These are phyloP conservation scores for Metarhizium brunneum DNA, from an alignment of 2,329 filamentous ascomycete species.

Conservation along the genomic window DNA sequence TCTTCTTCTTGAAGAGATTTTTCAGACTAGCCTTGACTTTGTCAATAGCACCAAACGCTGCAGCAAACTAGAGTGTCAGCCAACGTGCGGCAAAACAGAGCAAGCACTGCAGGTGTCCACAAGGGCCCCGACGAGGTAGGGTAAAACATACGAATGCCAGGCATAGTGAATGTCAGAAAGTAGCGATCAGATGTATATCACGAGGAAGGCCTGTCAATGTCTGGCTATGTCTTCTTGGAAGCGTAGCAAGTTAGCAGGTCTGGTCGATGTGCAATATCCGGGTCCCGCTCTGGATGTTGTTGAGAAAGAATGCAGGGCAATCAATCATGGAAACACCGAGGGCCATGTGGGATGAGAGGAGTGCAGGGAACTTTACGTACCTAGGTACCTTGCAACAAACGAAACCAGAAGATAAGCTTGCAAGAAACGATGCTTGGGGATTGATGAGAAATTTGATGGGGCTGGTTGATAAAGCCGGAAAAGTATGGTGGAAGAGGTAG, in stretches of 20 bases:
- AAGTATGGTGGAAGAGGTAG: conserved; percentile 3
- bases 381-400: conserved; percentile 3
- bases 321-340: not conserved
- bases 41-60: conserved; percentile 41
- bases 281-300: not conserved
- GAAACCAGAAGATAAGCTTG: conserved; percentile 5
- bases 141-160: conserved; percentile 40
- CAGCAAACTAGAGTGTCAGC: conserved; percentile 1
- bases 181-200: not conserved
- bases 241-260: not conserved
- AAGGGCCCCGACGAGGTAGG: not conserved
- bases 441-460: conserved; percentile 4
- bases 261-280: not conserved
- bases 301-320: not conserved
- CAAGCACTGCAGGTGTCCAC: not conserved
- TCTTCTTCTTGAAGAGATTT: conserved; percentile 41
- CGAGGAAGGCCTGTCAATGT: not conserved
- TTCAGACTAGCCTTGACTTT: conserved; percentile 49
- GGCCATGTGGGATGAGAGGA: not conserved
- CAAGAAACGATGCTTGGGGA: conserved; percentile 5
- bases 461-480: not conserved
- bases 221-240: not conserved
- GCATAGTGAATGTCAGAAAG: conserved; percentile 29
- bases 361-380: not conserved
- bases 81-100: not conserved